phyloP scores from a whole-genome alignment of 2,329 filamentous ascomycete species.

The Ophiostoma perfectum region DNA sequence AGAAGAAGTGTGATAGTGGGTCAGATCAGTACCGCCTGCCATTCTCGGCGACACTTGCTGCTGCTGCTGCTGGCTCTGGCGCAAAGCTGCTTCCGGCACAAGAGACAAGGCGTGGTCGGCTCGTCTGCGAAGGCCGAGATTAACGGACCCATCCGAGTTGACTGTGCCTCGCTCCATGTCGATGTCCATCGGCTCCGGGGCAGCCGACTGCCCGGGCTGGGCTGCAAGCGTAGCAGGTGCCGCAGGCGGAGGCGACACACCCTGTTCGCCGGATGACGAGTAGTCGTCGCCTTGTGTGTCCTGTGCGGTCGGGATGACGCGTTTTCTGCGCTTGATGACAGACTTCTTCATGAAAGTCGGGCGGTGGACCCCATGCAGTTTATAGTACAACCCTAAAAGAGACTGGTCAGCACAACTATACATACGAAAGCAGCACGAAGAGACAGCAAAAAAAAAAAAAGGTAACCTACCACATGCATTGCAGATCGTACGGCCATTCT shows the following conservation, averaged over 20 bases:
- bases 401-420: slow-evolving; percentile 34
- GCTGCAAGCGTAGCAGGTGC: slow-evolving; percentile 9
- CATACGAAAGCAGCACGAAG: background rate
- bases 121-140: slow-evolving; percentile 52
- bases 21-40: slow-evolving; percentile 40
- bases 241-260: slow-evolving; percentile 36
- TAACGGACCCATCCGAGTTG: slow-evolving; percentile 61
- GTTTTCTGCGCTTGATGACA: slow-evolving; percentile 91
- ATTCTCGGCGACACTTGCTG: slow-evolving; percentile 38
- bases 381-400: slow-evolving; percentile 69
- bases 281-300: slow-evolving; percentile 39
- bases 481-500: slow-evolving; percentile 93
- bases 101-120: slow-evolving; percentile 43
- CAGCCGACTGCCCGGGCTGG: background rate
- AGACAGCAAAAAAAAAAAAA: background rate
- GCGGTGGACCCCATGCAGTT: slow-evolving; percentile 86
- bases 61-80: slow-evolving; percentile 37
- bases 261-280: slow-evolving; percentile 41
- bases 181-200: slow-evolving; percentile 13
- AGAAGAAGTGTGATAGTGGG: slow-evolving; percentile 48
- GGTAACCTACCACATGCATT: slow-evolving; percentile 83
- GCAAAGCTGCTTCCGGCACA: slow-evolving; percentile 43
- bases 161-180: slow-evolving; percentile 48
- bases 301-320: slow-evolving; percentile 74
- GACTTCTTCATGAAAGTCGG: slow-evolving; percentile 99